Base-by-base conservation (phyloP, 306 rosid genomes). In the Comarum palustre region DNA sequence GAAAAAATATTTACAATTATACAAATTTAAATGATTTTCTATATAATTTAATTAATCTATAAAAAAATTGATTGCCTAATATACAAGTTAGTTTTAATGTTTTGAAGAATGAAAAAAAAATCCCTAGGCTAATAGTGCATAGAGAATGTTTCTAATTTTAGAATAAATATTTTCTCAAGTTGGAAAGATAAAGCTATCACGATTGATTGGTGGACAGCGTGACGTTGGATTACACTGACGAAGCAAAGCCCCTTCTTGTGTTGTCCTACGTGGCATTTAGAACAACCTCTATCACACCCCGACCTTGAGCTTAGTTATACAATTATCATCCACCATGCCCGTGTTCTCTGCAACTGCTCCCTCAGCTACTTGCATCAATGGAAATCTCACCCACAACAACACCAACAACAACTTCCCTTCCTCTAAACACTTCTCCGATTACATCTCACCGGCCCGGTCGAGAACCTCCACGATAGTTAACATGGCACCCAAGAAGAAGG, bases 401-500 rank as follows among this genome's bases (percentile, higher is more conserved):
- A 12, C 74, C 39, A 36, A 39, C 67, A 69, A 41, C 69, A 78
- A 51, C 58, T 24, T 79, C 81, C 79, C 79, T 65, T 34, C 76
- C 48, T 67, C 83, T 47, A 36, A 69, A 19, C 67, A 79, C 73
- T 86, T 50, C 46, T 66, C 52, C 41, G 69, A 63, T 20, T 39
- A 17, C 55, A 19, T 58, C 54, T 57, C 29, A 2, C 69, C 82
- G 13, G 22, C 83, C 64, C 66, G 47, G 46, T 68, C 73, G 4
- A 82, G 73, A 48, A 59, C 93, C 46, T 73, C 86, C 0, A 77
- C 88, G 0, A 74, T 88, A 75, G 63, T 88, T 66, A 91, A 93
- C 78, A 91, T 93, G 97, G 92, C 96, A 15, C 78, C 98, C 45
- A 19, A 78, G 78, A 80, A 83, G 41, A 93, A 93, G 98, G 98